Evolutionary conservation across 179 eudicot genomes (phyloP).

Genomic region (Sideroxylon spinosum): DNA sequence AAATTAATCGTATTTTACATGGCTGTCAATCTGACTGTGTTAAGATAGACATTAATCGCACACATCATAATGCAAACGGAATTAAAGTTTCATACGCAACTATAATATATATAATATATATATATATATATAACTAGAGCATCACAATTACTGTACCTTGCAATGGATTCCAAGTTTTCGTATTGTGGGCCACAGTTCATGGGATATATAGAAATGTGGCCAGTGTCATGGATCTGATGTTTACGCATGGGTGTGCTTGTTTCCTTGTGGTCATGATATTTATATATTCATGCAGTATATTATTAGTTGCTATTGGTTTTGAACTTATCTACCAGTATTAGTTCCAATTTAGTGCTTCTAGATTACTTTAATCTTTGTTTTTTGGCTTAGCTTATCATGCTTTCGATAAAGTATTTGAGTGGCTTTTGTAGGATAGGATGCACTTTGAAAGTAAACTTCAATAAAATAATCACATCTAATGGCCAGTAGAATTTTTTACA

Average conservation of each 20-base stretch:
- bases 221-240: neutral
- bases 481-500: neutral
- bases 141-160: no score
- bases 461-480: neutral
- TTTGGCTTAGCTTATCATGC: neutral
- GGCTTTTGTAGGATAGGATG: neutral
- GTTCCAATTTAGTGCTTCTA: neutral
- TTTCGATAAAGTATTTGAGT: neutral
- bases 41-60: no score
- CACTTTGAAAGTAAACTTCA: neutral
- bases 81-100: no score
- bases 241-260: neutral
- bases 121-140: no score
- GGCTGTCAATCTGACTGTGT: no score
- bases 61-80: no score
- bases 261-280: neutral
- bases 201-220: neutral
- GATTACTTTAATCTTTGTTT: neutral
- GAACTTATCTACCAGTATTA: neutral
- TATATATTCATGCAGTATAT: neutral
- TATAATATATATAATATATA: no score
- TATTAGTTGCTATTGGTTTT: neutral
- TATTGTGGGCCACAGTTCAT: neutral
- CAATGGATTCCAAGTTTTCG: neutral
- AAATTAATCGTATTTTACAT: no score